phyloP scores from a whole-genome alignment of 345 rosid genomes.

The rapeseed (Brassica napus) region Da-Ae NC_063436.1:7144001-7144500 shows the following conservation, averaged over 20 bases:
- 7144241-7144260: not conserved
- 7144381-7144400: constrained; percentile 17
- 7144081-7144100: not conserved
- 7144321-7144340: constrained; percentile 69
- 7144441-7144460: constrained; percentile 41
- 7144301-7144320: constrained; percentile 59
- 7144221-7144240: not conserved
- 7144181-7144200: constrained; percentile 5
- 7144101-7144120: not conserved
- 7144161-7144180: not conserved
- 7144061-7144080: not conserved
- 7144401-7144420: constrained; percentile 44
- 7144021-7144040: not conserved
- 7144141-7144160: not conserved
- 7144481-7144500: constrained; percentile 48
- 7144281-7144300: constrained; percentile 75
- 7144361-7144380: constrained; percentile 75
- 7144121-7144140: not conserved
- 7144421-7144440: constrained; percentile 34
- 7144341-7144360: constrained; percentile 69
- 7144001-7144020: not conserved
- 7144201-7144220: not conserved
- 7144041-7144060: not conserved
- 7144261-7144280: constrained; percentile 85
- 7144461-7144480: constrained; percentile 52